Percentiles rank a stretch among this genome's conserved stretches.
Evolutionary conservation across 257 asterid genomes (phyloP).

Genomic region (Solanum chmielewskii): DNA sequence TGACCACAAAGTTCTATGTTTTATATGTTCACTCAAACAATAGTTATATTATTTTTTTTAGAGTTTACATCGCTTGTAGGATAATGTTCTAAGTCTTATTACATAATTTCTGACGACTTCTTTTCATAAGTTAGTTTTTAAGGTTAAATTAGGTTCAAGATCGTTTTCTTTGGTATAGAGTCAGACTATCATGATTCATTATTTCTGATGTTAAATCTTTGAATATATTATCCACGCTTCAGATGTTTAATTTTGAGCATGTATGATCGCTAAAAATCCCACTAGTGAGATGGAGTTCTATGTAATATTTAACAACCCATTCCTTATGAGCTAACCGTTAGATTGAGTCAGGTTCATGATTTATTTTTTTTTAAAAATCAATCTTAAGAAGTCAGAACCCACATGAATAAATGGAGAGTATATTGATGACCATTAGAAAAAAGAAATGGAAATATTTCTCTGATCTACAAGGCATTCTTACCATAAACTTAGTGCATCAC

Average conservation of each 20-base stretch:
- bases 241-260: background rate
- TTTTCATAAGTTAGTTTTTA: background rate
- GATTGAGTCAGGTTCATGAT: background rate
- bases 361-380: background rate
- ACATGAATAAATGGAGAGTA: background rate
- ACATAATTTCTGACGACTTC: background rate
- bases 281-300: background rate
- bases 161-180: background rate
- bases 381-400: background rate
- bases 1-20: too few species aligned
- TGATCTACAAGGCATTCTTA: background rate
- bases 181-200: background rate
- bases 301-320: background rate
- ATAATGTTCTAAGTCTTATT: background rate
- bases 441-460: background rate
- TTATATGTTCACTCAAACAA: background rate
- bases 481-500: background rate
- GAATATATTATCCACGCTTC: background rate
- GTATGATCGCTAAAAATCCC: background rate
- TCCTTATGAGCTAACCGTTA: background rate
- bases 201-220: accelerated
- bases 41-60: background rate
- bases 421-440: background rate
- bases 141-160: background rate
- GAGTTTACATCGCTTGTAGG: background rate